These are phyloP conservation scores for Kuraishia capsulata DNA, from an alignment of 805 yeast species.

Conservation along the genomic window DNA sequence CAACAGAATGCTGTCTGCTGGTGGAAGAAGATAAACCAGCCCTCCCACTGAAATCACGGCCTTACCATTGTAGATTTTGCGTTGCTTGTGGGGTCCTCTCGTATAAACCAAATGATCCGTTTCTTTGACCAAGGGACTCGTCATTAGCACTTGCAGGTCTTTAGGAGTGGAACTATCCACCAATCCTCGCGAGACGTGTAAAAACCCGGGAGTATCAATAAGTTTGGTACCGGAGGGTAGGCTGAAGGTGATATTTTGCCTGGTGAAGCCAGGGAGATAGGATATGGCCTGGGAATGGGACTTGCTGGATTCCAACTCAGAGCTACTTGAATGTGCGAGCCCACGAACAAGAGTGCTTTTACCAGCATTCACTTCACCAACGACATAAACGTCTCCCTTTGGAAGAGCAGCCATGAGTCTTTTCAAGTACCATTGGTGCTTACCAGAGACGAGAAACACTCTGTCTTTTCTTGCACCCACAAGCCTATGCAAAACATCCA, in stretches of 20 bases:
- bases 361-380: slow-evolving; percentile 66
- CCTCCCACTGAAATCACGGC: slow-evolving; percentile 45
- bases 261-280: slow-evolving; percentile 64
- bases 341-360: slow-evolving; percentile 53
- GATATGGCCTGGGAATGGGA: slow-evolving; percentile 36
- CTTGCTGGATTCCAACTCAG: slow-evolving; percentile 14
- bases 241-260: slow-evolving; percentile 34
- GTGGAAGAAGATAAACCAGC: slow-evolving; percentile 46
- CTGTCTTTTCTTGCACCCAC: slow-evolving; percentile 19
- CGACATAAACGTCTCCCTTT: slow-evolving; percentile 31
- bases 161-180: neutral
- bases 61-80: slow-evolving; percentile 13
- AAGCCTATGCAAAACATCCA: slow-evolving; percentile 18
- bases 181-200: slow-evolving; percentile 2
- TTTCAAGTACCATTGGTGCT: slow-evolving; percentile 41
- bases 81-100: neutral
- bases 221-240: slow-evolving; percentile 18
- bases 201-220: slow-evolving; percentile 41
- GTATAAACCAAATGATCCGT: neutral
- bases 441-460: slow-evolving; percentile 43
- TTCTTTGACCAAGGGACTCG: neutral
- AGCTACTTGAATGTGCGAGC: slow-evolving; percentile 19
- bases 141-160: neutral
- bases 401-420: slow-evolving; percentile 28
- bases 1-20: slow-evolving; percentile 38